Evolutionary conservation across 2,329 filamentous ascomycete species (phyloP).

Genomic region (Xylariaceae sp.): DNA sequence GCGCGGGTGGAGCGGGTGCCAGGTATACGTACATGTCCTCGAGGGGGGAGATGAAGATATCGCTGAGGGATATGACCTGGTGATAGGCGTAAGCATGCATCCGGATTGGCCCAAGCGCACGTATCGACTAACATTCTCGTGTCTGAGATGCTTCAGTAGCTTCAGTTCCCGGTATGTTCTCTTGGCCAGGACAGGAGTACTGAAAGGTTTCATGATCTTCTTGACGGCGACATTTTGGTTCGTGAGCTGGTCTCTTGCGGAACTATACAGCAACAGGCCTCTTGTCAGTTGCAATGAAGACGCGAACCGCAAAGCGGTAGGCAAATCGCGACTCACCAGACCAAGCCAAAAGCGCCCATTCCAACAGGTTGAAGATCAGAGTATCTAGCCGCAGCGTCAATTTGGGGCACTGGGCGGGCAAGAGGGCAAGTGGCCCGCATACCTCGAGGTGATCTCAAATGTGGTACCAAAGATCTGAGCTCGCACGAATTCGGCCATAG

Average conservation of each 20-base stretch:
- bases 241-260: conserved; percentile 96
- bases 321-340: conserved; percentile 69
- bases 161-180: conserved; percentile 97
- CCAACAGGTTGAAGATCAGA: conserved; percentile 97
- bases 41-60: conserved; percentile 98
- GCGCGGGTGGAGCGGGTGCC: no score
- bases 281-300: conserved; percentile 12
- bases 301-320: not conserved
- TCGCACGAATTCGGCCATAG: conserved; percentile 98
- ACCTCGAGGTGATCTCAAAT: conserved; percentile 99
- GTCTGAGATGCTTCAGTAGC: conserved; percentile 91
- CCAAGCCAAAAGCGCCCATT: conserved; percentile 98
- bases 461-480: conserved; percentile 99
- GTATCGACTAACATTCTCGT: conserved; percentile 78
- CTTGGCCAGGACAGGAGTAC: conserved; percentile 97
- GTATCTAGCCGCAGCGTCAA: conserved; percentile 64
- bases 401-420: conserved; percentile 16
- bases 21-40: conserved; percentile 84
- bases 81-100: conserved; percentile 18
- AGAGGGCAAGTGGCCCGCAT: conserved; percentile 33
- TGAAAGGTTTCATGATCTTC: conserved; percentile 99
- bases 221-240: conserved; percentile 97
- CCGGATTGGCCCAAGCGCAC: not conserved
- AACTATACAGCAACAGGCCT: conserved; percentile 57
- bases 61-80: conserved; percentile 94